Evolutionary conservation across 768 basidiomycete species (phyloP), one percentile per base, ranked within the genome.

Genomic region (Mycena chlorophos): DNA sequence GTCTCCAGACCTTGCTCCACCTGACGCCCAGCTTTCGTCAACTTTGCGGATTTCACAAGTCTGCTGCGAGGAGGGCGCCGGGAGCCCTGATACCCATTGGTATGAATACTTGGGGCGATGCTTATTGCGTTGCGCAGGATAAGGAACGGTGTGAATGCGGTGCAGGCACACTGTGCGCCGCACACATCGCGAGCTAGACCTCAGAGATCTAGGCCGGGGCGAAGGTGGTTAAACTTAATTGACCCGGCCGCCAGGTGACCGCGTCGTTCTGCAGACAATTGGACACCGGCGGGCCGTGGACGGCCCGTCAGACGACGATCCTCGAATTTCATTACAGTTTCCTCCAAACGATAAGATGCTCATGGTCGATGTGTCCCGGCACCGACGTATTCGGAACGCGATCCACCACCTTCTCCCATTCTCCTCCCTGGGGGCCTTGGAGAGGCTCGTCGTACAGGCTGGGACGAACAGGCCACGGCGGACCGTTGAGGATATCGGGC

Each of bases 381-480:
- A 65, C 61, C 30, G 76, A 79, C n/a, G 60, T 64, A 45, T 72
- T 71, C 0, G 87, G 84, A 2, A 79, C 65, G 56, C 77, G 75
- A 46, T 85, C 83, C 4, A 81, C 54, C 0, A 87, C 75, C 62
- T 80, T 82, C 54, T 75, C 72, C 76, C 86, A 86, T 5, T 72
- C 69, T 0, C 70, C 69, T 0, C 75, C 74, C 2, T 89, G 73
- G 1, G 76, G 74, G 3, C 78, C 76, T 4, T 71, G 71, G 50
- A 87, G 87, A 49, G 84, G 78, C 37, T 83, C 80, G n/a, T n/a
- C n/a, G n/a, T n/a, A n/a, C n/a, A n/a, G n/a, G n/a, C n/a, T n/a
- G 0, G 80, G 77, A 4, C 78, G 70, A 25, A 89, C 78, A 20
- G 76, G 84, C 65, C 75, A 87, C 0, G 88, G 87, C 1, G 87